These are phyloP conservation scores for Lachnellula occidentalis DNA, from an alignment of 2,329 filamentous ascomycete species.

Conservation along the genomic window DNA sequence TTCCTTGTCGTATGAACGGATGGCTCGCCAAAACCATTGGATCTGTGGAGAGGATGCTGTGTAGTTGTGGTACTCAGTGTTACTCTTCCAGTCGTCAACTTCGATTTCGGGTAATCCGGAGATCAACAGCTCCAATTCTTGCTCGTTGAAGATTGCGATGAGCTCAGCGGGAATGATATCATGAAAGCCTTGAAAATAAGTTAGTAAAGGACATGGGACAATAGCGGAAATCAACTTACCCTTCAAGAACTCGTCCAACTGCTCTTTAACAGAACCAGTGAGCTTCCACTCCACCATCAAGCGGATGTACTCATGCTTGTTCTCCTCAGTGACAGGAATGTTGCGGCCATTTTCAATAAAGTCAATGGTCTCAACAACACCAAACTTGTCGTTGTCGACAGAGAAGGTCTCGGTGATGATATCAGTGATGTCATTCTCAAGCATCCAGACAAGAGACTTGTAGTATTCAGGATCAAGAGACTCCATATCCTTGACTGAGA, in stretches of 20 bases:
- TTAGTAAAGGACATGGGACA: constrained; percentile 27
- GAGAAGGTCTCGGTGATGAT: constrained; percentile 97
- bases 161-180: constrained; percentile 94
- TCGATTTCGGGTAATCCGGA: constrained; percentile 97
- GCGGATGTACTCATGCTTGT: constrained; percentile 97
- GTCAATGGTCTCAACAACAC: constrained; percentile 81
- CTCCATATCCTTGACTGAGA: constrained; percentile 99
- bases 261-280: constrained; percentile 84
- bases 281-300: constrained; percentile 92
- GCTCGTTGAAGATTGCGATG: constrained; percentile 96
- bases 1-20: constrained; percentile 97
- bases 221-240: constrained; percentile 43
- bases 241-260: constrained; percentile 87
- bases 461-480: constrained; percentile 98
- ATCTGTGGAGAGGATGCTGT: constrained; percentile 90
- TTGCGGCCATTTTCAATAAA: constrained; percentile 83
- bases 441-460: constrained; percentile 97
- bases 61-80: constrained; percentile 98
- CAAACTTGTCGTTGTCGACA: constrained; percentile 89
- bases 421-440: constrained; percentile 97
- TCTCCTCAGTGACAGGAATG: constrained; percentile 91
- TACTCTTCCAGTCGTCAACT: constrained; percentile 98
- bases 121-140: constrained; percentile 93
- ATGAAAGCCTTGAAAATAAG: constrained; percentile 66
- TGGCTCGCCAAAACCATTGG: constrained; percentile 98